Evolutionary conservation across 192 early-diverging fungal species (phyloP).

Genomic region (Anaeromyces robustus): DNA sequence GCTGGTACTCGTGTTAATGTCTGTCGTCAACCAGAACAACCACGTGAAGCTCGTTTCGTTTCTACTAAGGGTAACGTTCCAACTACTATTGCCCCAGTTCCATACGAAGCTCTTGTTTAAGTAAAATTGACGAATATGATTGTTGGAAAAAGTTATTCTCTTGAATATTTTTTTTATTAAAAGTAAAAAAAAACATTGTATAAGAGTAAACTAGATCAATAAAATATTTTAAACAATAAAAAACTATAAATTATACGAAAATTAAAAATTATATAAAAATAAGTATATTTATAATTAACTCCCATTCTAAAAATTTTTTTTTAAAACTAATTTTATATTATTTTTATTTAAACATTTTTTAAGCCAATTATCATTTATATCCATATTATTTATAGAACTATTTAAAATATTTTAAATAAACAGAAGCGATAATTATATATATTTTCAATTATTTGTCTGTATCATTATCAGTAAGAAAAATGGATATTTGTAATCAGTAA

Average conservation of each 20-base stretch:
- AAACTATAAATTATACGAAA: not conserved
- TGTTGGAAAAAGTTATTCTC: not conserved
- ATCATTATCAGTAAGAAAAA: no score
- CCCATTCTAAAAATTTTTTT: no score
- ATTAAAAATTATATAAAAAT: not conserved
- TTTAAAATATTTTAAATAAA: no score
- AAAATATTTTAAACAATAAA: not conserved
- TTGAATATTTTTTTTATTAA: not conserved
- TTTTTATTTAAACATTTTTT: no score
- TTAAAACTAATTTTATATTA: no score
- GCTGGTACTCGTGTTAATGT: conserved; percentile 58
- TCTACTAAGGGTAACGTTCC: conserved; percentile 77
- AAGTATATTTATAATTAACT: no score
- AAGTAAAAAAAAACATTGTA: not conserved
- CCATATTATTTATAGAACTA: no score
- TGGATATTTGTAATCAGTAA: no score
- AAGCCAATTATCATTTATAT: no score
- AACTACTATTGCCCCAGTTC: conserved; percentile 83
- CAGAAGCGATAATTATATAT: no score
- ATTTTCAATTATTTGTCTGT: no score
- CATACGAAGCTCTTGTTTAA: conserved; percentile 77
- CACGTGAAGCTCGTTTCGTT: conserved; percentile 76
- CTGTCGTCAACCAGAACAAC: conserved; percentile 81
- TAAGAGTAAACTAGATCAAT: not conserved
- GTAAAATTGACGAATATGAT: not conserved